These are phyloP conservation scores for Pyricularia grisea DNA, from an alignment of 2,329 filamentous ascomycete genomes.

Conservation along the genomic window DNA sequence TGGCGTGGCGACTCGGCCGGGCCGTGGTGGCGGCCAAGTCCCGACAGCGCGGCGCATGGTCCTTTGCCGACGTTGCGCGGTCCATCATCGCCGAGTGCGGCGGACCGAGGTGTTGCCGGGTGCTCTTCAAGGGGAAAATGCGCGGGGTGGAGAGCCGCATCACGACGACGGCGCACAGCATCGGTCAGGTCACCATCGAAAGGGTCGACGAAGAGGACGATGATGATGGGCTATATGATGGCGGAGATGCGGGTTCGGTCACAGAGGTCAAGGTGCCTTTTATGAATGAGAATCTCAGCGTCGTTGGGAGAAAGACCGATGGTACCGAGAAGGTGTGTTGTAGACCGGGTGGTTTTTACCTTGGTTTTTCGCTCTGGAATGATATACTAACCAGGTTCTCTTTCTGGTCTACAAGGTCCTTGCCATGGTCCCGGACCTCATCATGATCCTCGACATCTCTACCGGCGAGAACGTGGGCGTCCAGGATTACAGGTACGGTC, in stretches of 20 bases:
- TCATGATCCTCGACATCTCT: constrained; percentile 44
- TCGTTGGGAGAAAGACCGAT: constrained; percentile 13
- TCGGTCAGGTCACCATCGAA: constrained; percentile 49
- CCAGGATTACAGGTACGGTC: constrained; percentile 45
- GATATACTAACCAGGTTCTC: not conserved
- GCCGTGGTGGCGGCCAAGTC: constrained; percentile 39
- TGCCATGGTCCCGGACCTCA: constrained; percentile 46
- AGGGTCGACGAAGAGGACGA: constrained; percentile 31
- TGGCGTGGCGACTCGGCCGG: constrained; percentile 50
- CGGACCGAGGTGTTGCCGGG: constrained; percentile 38
- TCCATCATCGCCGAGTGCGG: constrained; percentile 49
- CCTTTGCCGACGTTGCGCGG: constrained; percentile 40
- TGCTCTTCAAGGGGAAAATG: constrained; percentile 57
- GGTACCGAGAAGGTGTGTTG: constrained; percentile 14
- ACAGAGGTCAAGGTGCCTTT: constrained; percentile 54
- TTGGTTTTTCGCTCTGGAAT: not conserved
- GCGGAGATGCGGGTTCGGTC: constrained; percentile 27
- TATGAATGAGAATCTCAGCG: constrained; percentile 64
- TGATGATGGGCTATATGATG: constrained; percentile 20
- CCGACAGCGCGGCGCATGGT: constrained; percentile 19
- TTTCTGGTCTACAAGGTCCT: constrained; percentile 20
- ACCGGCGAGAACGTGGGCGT: constrained; percentile 47
- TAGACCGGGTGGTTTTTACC: not conserved
- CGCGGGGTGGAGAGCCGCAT: constrained; percentile 44
- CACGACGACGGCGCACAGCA: constrained; percentile 46